Evolutionary conservation across 169 alveolate species (phyloP).

Genomic region (Plasmodium vinckei): DNA sequence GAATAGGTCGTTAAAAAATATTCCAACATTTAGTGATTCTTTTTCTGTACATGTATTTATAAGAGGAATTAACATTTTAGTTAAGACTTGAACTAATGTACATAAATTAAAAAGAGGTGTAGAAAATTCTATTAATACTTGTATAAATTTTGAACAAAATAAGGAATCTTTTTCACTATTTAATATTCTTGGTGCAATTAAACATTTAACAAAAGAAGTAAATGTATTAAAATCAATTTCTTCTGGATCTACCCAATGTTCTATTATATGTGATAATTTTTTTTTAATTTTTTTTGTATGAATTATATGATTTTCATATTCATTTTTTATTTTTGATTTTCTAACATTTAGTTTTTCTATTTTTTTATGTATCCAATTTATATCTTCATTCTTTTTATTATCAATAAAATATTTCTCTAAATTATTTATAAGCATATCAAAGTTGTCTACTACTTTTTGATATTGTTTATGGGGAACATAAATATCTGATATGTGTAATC

Average conservation of each 20-base stretch:
- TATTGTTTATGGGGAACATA: conserved; percentile 69
- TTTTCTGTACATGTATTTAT: conserved; percentile 70
- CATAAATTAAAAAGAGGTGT: conserved; percentile 63
- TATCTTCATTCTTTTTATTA: conserved; percentile 47
- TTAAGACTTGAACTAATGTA: conserved; percentile 27
- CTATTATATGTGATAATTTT: conserved; percentile 24
- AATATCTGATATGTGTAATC: conserved; percentile 48
- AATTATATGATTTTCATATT: conserved; percentile 39
- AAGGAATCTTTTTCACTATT: conserved; percentile 63
- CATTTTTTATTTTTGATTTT: conserved; percentile 28
- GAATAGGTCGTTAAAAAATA: conserved; percentile 50
- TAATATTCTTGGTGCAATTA: conserved; percentile 63
- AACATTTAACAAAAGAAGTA: conserved; percentile 35
- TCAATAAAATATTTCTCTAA: conserved; percentile 40
- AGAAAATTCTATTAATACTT: conserved; percentile 17
- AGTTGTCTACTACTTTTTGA: conserved; percentile 27
- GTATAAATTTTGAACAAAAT: conserved; percentile 58
- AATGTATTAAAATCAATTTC: conserved; percentile 34
- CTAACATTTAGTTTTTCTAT: conserved; percentile 14
- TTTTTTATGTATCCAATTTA: conserved; percentile 43
- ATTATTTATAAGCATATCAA: conserved; percentile 48
- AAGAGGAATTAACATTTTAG: conserved; percentile 62
- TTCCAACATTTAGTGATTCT: conserved; percentile 54
- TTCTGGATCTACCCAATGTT: conserved; percentile 68
- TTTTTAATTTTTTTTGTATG: conserved; percentile 57